Percentiles rank a stretch among this genome's conserved stretches.
Evolutionary conservation across 2,329 filamentous ascomycete genomes (phyloP).

Genomic region (Phaeophleospora eucalypticola): DNA sequence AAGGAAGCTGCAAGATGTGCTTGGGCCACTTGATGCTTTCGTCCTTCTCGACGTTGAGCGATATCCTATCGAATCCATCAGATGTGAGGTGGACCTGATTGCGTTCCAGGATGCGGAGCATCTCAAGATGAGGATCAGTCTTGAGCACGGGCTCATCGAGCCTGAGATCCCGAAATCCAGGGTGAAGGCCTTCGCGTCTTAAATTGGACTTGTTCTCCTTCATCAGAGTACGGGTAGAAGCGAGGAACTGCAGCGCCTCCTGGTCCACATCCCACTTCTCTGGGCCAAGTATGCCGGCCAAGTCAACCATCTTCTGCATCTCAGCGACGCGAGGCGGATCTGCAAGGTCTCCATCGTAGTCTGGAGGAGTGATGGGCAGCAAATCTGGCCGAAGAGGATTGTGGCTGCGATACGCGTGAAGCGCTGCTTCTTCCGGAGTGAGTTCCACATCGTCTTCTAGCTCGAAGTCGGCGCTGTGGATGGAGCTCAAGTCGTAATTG

Average conservation of each 20-base stretch:
- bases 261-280: conserved; percentile 30
- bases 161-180: conserved; percentile 29
- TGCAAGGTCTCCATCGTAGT: conserved; percentile 4
- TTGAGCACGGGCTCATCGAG: conserved; percentile 46
- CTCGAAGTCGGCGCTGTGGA: too few relatives aligned
- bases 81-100: conserved; percentile 18
- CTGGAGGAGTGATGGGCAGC: not conserved
- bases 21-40: conserved; percentile 42
- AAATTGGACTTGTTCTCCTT: conserved; percentile 7
- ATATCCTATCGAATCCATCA: conserved; percentile 26
- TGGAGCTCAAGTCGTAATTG: too few relatives aligned
- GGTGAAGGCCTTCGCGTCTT: not conserved
- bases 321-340: conserved; percentile 3
- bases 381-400: conserved; percentile 4
- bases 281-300: not conserved
- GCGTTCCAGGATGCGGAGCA: conserved; percentile 35
- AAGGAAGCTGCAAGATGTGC: conserved; percentile 12
- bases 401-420: conserved; percentile 4
- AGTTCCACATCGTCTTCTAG: not conserved
- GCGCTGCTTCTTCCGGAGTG: conserved; percentile 3
- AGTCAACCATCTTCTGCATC: not conserved
- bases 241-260: conserved; percentile 23
- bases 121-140: conserved; percentile 44
- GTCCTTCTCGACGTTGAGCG: conserved; percentile 40
- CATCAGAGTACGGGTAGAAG: conserved; percentile 12